phyloP scores from a whole-genome alignment of 2,329 filamentous ascomycete species.

The Domatiomyces globalis region DNA sequence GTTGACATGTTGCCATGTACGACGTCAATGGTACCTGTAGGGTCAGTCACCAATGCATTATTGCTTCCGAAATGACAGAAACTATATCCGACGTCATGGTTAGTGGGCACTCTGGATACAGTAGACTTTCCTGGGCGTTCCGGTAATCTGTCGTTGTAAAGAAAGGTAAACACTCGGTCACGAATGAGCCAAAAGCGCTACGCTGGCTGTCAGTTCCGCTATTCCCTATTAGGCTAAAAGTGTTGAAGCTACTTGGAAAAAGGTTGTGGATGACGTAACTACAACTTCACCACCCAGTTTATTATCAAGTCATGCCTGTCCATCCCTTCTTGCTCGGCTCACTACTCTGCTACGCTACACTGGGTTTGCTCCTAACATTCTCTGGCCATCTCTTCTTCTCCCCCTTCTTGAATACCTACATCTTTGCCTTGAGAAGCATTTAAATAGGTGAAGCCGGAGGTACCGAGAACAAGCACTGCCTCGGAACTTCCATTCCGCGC shows the following conservation, averaged over 20 bases:
- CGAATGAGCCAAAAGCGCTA: neutral
- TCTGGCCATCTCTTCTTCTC: neutral
- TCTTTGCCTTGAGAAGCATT: no score
- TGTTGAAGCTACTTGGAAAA: neutral
- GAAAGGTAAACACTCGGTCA: neutral
- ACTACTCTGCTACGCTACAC: neutral
- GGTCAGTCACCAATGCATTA: neutral
- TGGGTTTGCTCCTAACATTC: neutral
- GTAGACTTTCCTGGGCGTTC: neutral
- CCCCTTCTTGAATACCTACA: no score
- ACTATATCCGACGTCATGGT: neutral
- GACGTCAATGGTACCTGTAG: neutral
- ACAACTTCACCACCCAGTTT: neutral
- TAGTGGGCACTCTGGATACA: neutral
- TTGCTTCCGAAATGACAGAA: neutral
- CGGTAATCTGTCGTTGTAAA: neutral
- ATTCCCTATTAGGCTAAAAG: neutral
- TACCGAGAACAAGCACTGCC: neutral
- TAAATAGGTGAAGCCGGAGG: neutral
- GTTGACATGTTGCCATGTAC: constrained; percentile 39
- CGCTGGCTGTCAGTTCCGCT: neutral
- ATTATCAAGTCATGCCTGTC: neutral
- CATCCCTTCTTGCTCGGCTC: neutral
- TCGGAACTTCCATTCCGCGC: neutral
- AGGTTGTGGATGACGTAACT: neutral